Evolutionary conservation across 108 stramenopile species (phyloP).

Genomic region (Skeletonema grethae): DNA sequence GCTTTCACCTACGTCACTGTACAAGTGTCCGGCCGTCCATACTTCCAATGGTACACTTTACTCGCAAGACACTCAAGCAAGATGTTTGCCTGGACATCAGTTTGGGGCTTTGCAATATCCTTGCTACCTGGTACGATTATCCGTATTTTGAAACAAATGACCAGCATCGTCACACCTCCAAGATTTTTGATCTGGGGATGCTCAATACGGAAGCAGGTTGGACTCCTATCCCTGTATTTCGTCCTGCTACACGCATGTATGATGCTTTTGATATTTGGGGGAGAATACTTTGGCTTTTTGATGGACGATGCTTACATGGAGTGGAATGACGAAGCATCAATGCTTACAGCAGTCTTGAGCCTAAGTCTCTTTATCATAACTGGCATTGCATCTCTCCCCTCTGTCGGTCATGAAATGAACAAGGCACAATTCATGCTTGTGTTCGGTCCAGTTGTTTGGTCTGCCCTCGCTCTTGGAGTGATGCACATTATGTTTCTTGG

Average conservation of each 20-base stretch:
- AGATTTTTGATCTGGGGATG: constrained; percentile 17
- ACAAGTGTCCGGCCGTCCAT: constrained; percentile 9
- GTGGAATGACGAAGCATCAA: constrained; percentile 29
- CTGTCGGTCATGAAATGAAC: constrained; percentile 32
- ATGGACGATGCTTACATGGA: constrained; percentile 7
- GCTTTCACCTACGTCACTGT: constrained; percentile 16
- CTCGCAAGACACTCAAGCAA: constrained; percentile 19
- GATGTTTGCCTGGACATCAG: constrained; percentile 28
- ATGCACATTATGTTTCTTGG: constrained; percentile 33
- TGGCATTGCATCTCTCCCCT: constrained; percentile 30
- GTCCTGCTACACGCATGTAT: constrained; percentile 18
- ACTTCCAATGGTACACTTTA: constrained; percentile 26
- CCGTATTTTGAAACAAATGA: constrained; percentile 1
- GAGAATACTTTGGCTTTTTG: constrained; percentile 26
- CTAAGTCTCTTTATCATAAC: constrained; percentile 12
- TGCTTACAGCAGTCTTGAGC: constrained; percentile 19
- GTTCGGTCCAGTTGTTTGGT: constrained; percentile 35
- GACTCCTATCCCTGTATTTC: constrained; percentile 29
- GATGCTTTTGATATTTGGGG: constrained; percentile 22
- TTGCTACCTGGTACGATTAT: constrained; percentile 25
- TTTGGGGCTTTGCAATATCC: constrained; percentile 30
- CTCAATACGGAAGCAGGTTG: constrained; percentile 31
- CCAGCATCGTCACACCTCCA: not conserved
- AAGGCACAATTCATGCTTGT: constrained; percentile 22
- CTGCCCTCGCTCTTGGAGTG: constrained; percentile 17